Conservation (phyloP, 1,139 yeast genomes). For the Debaryomyces nepalensis region DNA sequence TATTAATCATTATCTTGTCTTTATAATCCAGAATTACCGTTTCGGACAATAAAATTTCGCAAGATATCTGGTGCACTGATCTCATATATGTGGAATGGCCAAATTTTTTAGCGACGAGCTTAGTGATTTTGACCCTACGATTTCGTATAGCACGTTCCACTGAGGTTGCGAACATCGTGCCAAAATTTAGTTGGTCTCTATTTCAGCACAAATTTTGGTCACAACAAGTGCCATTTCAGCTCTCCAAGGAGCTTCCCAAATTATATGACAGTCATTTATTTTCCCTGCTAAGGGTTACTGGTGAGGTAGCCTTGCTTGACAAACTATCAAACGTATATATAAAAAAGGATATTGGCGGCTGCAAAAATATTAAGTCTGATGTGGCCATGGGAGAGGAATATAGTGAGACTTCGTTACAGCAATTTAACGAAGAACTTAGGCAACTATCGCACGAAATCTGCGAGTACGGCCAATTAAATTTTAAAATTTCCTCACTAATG, state of each 20-base stretch:
- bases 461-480: slow-evolving; percentile 5
- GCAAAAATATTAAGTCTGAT: slow-evolving; percentile 3
- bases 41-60: not conserved
- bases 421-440: not conserved
- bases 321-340: not conserved
- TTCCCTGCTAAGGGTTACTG: not conserved
- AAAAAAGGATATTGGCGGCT: slow-evolving; percentile 1
- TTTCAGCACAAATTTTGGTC: not conserved
- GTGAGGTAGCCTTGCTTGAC: no score
- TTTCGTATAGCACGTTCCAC: not conserved
- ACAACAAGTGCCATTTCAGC: not conserved
- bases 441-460: slow-evolving; percentile 4
- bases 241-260: not conserved
- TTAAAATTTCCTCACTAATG: slow-evolving; percentile 5
- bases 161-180: slow-evolving; percentile 3
- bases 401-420: slow-evolving; percentile 1
- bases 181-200: not conserved
- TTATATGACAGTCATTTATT: not conserved
- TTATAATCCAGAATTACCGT: not conserved
- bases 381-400: no score
- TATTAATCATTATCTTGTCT: not conserved
- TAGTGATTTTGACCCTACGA: not conserved
- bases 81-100: slow-evolving; percentile 1
- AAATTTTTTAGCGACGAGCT: not conserved
- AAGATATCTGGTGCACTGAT: not conserved